phyloP scores from a whole-genome alignment of 495 filamentous ascomycete genomes.

The Filosporella fistucella region DNA sequence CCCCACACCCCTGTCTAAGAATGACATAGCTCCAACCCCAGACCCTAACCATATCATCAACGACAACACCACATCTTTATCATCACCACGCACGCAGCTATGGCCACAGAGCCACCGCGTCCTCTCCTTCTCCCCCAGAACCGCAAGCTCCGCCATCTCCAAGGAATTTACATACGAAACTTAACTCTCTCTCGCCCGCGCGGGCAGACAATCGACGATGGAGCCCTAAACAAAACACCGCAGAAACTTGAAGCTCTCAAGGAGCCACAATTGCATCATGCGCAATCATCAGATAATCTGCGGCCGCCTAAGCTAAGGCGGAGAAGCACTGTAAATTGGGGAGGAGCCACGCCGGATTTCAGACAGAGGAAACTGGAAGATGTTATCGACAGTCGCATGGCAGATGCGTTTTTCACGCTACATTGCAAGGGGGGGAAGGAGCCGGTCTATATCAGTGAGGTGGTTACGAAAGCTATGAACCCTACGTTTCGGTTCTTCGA shows the following conservation, averaged over 20 bases:
- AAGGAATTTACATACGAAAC: conserved; percentile 84
- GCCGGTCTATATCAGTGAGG: conserved; percentile 89
- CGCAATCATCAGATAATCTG: conserved; percentile 70
- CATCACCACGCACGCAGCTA: conserved; percentile 4
- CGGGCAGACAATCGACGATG: conserved; percentile 80
- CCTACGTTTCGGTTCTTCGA: conserved; percentile 88
- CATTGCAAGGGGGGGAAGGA: conserved; percentile 62
- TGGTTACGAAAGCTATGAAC: conserved; percentile 75
- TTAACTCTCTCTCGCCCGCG: conserved; percentile 60
- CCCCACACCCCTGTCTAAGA: too few species aligned
- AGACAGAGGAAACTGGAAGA: conserved; percentile 76
- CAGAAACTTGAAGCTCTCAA: conserved; percentile 62
- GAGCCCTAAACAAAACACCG: conserved; percentile 69
- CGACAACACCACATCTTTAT: conserved; percentile 8
- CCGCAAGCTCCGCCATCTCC: conserved; percentile 82
- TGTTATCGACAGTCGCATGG: conserved; percentile 64
- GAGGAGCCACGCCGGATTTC: conserved; percentile 56
- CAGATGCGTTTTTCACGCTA: conserved; percentile 86
- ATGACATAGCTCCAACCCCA: too few species aligned
- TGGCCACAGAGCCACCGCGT: conserved; percentile 31
- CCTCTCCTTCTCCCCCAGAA: conserved; percentile 60
- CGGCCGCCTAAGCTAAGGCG: conserved; percentile 44
- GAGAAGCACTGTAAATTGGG: conserved; percentile 63
- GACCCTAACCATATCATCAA: too few species aligned
- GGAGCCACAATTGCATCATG: conserved; percentile 51